Conservation (phyloP, 352 stramenopile species). For the Globisporangium lucens region DNA sequence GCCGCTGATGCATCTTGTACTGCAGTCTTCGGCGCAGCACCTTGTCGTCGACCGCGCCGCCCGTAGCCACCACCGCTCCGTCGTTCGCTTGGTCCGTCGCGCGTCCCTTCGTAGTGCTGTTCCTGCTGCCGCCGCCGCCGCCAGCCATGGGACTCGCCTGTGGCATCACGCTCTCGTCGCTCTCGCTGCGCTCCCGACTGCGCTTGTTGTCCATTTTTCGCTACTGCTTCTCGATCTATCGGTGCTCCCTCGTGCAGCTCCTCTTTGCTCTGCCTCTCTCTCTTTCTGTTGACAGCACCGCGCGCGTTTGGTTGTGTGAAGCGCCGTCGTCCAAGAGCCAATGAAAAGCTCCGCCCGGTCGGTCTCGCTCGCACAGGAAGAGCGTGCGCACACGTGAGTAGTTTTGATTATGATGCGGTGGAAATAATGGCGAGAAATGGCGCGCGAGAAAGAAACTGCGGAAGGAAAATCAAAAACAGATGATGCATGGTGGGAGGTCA, state of each 20-base stretch:
- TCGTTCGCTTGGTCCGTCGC: not conserved
- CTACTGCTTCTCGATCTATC: not conserved
- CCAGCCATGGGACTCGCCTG: not conserved
- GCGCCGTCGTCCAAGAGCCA: not conserved
- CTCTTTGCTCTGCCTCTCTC: not conserved
- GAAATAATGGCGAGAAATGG: not conserved
- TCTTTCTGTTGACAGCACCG: not conserved
- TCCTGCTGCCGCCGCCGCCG: no score
- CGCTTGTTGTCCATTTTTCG: not conserved
- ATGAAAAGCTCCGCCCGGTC: not conserved
- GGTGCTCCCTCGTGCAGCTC: not conserved
- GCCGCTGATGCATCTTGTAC: slow-evolving; percentile 69
- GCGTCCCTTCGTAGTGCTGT: not conserved
- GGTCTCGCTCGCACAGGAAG: not conserved
- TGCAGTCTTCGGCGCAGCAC: slow-evolving; percentile 42
- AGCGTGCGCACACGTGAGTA: not conserved
- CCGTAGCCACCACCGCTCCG: not conserved
- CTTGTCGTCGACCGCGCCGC: slow-evolving; percentile 26
- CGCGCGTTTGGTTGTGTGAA: not conserved
- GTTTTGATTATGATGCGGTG: no score
- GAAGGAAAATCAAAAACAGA: not conserved
- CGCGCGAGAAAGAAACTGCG: not conserved
- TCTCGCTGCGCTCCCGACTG: not conserved
- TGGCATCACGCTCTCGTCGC: not conserved
- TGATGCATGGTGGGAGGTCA: not conserved